A percentile compares a stretch with the other conserved stretches of the same genome.
Conservation (phyloP, 192 early-diverging fungal genomes). For the Haplosporangium gracile region DNA sequence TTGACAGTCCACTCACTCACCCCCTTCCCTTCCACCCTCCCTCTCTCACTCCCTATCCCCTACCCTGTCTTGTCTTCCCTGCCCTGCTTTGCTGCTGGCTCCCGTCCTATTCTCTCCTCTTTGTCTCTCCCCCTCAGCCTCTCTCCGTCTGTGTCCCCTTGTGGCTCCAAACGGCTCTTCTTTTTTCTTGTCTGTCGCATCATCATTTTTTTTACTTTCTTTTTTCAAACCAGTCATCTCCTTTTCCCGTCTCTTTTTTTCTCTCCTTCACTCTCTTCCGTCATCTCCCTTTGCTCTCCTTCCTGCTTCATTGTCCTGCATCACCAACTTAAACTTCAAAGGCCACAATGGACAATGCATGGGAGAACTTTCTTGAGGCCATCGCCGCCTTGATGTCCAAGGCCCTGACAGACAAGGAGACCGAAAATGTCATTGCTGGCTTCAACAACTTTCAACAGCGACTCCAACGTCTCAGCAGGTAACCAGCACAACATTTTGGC, state of each 20-base stretch:
- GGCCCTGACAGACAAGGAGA: constrained; percentile 76
- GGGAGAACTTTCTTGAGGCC: constrained; percentile 74
- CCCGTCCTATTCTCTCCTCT: neutral
- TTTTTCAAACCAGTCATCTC: neutral
- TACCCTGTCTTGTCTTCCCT: neutral
- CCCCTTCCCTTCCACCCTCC: neutral
- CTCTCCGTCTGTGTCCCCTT: neutral
- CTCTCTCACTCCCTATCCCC: neutral
- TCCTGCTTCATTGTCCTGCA: neutral
- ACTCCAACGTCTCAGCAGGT: constrained; percentile 73
- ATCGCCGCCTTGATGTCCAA: constrained; percentile 72
- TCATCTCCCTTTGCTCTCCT: neutral
- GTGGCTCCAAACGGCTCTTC: neutral
- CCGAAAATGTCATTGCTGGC: constrained; percentile 69
- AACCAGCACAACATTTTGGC: neutral
- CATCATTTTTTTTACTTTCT: neutral
- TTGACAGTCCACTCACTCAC: neutral
- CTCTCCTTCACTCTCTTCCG: neutral
- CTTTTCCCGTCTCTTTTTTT: neutral
- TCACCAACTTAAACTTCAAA: neutral
- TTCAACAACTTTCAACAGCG: constrained; percentile 74
- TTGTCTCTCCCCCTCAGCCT: neutral
- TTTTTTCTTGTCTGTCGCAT: neutral
- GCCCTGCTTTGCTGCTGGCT: too few relatives aligned
- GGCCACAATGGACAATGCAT: constrained; percentile 47